phyloP scores from a whole-genome alignment of 441 rosid genomes.

The Biscutella laevigata region DNA sequence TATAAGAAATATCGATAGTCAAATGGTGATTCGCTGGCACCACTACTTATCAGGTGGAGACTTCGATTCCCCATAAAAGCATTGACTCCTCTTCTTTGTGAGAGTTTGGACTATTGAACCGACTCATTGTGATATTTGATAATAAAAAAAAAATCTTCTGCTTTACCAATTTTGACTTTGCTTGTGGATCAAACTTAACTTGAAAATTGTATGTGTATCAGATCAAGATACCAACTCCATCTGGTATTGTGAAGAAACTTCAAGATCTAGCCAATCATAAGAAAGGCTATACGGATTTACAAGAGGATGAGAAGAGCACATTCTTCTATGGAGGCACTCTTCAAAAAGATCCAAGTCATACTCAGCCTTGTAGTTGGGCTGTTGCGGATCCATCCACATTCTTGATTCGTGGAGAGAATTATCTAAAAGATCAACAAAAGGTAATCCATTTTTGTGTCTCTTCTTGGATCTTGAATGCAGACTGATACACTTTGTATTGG shows the following conservation, averaged over 20 bases:
- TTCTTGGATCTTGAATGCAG: not conserved
- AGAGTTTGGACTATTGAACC: too few relatives aligned
- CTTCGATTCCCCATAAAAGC: too few relatives aligned
- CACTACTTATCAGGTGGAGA: too few relatives aligned
- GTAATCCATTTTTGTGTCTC: conserved; percentile 25
- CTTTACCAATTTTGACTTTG: not conserved
- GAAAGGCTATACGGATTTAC: conserved; percentile 66
- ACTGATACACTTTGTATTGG: not conserved
- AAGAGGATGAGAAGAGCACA: conserved; percentile 35
- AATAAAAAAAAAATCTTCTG: too few relatives aligned
- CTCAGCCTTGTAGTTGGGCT: conserved; percentile 63
- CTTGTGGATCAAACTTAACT: conserved; percentile 7
- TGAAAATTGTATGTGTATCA: conserved; percentile 3
- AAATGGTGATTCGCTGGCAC: too few relatives aligned
- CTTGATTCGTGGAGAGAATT: conserved; percentile 70
- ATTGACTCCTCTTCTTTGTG: too few relatives aligned
- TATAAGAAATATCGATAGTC: too few relatives aligned
- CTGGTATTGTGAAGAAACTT: conserved; percentile 61
- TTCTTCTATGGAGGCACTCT: conserved; percentile 62
- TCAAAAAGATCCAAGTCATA: conserved; percentile 47
- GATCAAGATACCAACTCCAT: conserved; percentile 48
- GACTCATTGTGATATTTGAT: too few relatives aligned
- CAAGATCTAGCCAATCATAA: conserved; percentile 69
- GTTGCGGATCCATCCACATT: conserved; percentile 61
- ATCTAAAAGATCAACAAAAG: conserved; percentile 58